Evolutionary conservation across 768 basidiomycete genomes (phyloP).

Genomic region (Termitomyces eurrhizus): DNA sequence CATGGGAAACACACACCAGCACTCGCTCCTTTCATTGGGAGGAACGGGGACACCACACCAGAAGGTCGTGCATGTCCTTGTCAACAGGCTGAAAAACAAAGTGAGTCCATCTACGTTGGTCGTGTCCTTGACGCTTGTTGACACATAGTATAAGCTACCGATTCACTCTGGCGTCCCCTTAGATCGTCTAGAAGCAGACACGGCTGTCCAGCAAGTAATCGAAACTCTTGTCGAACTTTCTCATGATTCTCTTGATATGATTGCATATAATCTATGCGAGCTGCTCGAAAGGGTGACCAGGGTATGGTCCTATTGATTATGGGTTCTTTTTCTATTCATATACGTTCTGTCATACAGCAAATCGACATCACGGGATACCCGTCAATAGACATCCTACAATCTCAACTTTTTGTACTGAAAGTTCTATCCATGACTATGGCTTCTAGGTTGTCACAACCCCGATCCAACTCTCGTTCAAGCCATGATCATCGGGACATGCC

Average conservation of each 20-base stretch:
- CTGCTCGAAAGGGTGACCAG: conserved; percentile 74
- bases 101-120: conserved; percentile 32
- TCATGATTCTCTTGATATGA: conserved; percentile 71
- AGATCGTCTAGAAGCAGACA: conserved; percentile 71
- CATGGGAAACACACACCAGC: conserved; percentile 21
- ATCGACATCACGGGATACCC: conserved; percentile 46
- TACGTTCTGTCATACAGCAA: conserved; percentile 35
- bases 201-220: conserved; percentile 70
- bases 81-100: conserved; percentile 79
- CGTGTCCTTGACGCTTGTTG: conserved; percentile 9
- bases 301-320: conserved; percentile 34
- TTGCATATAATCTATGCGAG: conserved; percentile 74
- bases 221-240: conserved; percentile 80
- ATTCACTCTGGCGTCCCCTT: conserved; percentile 76
- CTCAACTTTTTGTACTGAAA: conserved; percentile 83
- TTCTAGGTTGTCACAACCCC: conserved; percentile 60
- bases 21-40: conserved; percentile 30
- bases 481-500: conserved; percentile 30
- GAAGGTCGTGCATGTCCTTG: conserved; percentile 76
- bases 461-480: conserved; percentile 40
- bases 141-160: conserved; percentile 56
- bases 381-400: conserved; percentile 74
- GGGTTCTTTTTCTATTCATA: neutral
- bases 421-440: conserved; percentile 75
- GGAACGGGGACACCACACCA: conserved; percentile 62